Percentiles rank a stretch among this genome's conserved stretches.
Evolutionary conservation across 192 early-diverging fungal genomes (phyloP).

Genomic region (Coemansia sp.): DNA sequence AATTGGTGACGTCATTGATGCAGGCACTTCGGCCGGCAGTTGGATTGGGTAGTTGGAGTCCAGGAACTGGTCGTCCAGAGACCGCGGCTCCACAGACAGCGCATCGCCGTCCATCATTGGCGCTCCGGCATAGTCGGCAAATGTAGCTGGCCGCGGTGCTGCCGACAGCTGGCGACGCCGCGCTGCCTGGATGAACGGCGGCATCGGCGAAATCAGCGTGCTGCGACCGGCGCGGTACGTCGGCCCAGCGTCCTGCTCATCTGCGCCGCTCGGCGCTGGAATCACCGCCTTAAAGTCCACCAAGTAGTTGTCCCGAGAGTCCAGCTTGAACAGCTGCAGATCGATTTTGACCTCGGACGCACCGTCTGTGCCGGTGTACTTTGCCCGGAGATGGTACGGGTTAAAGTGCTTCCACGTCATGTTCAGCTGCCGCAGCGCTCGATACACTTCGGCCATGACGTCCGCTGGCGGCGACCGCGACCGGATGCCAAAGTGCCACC

Average conservation of each 20-base stretch:
- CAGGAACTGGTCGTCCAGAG: slow-evolving; percentile 54
- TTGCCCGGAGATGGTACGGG: slow-evolving; percentile 79
- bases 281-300: slow-evolving; percentile 94
- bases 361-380: slow-evolving; percentile 49
- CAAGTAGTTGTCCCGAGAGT: slow-evolving; percentile 81
- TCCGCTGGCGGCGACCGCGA: slow-evolving; percentile 86
- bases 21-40: slow-evolving; percentile 47
- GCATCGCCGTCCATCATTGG: slow-evolving; percentile 8
- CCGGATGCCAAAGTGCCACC: slow-evolving; percentile 99
- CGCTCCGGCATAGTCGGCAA: slow-evolving; percentile 8
- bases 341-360: slow-evolving; percentile 79
- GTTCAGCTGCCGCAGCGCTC: slow-evolving; percentile 81
- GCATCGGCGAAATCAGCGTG: slow-evolving; percentile 34
- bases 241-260: slow-evolving; percentile 25
- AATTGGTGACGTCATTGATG: slow-evolving; percentile 12
- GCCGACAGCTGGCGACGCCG: slow-evolving; percentile 44
- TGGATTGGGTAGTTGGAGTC: slow-evolving; percentile 55
- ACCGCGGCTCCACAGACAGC: slow-evolving; percentile 24
- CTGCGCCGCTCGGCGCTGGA: slow-evolving; percentile 28
- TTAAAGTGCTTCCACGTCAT: slow-evolving; percentile 95
- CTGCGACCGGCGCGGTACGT: slow-evolving; percentile 39
- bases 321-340: slow-evolving; percentile 91
- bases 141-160: slow-evolving; percentile 29
- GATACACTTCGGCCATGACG: slow-evolving; percentile 97
- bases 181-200: slow-evolving; percentile 47